These are phyloP conservation scores for Sistotremastrum suecicum DNA, from an alignment of 768 basidiomycete species.

Conservation along the genomic window DNA sequence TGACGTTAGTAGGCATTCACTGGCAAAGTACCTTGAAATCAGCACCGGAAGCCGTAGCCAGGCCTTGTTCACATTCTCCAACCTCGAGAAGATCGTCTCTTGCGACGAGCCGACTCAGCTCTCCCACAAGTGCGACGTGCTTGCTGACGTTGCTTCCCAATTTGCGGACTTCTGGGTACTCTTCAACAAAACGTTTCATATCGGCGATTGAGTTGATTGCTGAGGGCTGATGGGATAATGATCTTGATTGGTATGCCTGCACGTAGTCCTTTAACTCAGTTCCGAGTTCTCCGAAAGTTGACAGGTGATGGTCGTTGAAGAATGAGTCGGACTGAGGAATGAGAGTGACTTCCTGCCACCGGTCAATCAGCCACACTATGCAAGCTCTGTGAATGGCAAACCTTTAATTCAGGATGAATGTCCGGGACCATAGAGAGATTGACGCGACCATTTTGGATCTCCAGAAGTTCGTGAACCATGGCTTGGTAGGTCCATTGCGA, in stretches of 20 bases:
- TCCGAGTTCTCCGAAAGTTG: slow-evolving; percentile 95
- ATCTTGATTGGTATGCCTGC: slow-evolving; percentile 78
- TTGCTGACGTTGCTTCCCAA: slow-evolving; percentile 98
- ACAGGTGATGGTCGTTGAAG: slow-evolving; percentile 78
- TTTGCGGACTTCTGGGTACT: slow-evolving; percentile 95
- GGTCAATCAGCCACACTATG: background rate
- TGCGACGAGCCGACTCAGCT: slow-evolving; percentile 82
- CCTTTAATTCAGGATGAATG: slow-evolving; percentile 73
- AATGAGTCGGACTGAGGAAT: slow-evolving; percentile 87
- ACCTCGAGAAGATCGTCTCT: slow-evolving; percentile 76
- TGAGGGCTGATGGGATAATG: slow-evolving; percentile 58
- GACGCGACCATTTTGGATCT: slow-evolving; percentile 89
- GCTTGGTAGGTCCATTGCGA: slow-evolving; percentile 99
- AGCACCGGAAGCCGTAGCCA: slow-evolving; percentile 82
- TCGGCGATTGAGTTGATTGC: slow-evolving; percentile 89
- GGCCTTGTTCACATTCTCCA: slow-evolving; percentile 91
- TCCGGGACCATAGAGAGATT: slow-evolving; percentile 74
- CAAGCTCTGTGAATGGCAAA: slow-evolving; percentile 18
- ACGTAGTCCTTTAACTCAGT: slow-evolving; percentile 86
- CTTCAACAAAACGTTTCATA: slow-evolving; percentile 97
- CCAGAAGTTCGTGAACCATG: slow-evolving; percentile 94
- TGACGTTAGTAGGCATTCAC: no score
- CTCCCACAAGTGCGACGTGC: slow-evolving; percentile 93
- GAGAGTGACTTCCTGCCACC: slow-evolving; percentile 75
- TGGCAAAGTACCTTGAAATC: slow-evolving; percentile 59